A percentile compares a stretch with the other conserved stretches of the same genome.
phyloP scores from a whole-genome alignment of 768 basidiomycete genomes.

The Tylopilus balloui region DNA sequence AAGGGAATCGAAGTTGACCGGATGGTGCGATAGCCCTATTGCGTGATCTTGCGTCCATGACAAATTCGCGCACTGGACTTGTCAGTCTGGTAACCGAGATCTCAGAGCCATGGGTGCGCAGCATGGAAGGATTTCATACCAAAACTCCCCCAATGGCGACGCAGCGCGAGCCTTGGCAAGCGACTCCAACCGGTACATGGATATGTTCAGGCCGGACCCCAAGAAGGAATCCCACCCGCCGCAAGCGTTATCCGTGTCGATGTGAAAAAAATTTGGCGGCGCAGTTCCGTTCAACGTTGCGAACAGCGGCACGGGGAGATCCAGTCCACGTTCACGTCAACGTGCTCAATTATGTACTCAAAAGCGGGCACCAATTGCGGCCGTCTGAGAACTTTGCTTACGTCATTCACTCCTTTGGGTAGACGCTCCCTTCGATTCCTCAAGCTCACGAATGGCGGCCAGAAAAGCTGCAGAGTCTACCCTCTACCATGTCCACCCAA shows the following conservation, averaged over 20 bases:
- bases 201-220: not conserved
- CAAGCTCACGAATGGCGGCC: conserved; percentile 52
- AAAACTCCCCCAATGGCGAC: not conserved
- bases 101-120: too few relatives aligned
- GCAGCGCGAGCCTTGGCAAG: not conserved
- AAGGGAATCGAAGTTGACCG: not conserved
- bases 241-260: too few relatives aligned
- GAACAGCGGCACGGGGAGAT: not conserved
- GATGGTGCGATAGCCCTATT: conserved; percentile 22
- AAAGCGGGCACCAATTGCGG: too few relatives aligned
- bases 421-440: conserved; percentile 3
- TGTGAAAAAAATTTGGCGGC: not conserved
- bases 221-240: not conserved
- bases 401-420: conserved; percentile 9
- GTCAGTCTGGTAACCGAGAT: too few relatives aligned
- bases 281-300: not conserved
- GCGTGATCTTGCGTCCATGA: conserved; percentile 32
- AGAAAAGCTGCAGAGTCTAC: conserved; percentile 85
- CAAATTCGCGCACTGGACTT: conserved; percentile 7
- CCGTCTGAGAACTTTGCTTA: conserved; percentile 10
- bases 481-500: conserved; percentile 82
- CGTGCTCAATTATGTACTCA: too few relatives aligned
- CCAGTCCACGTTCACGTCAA: not conserved
- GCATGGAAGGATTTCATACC: not conserved
- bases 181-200: not conserved